Conservation (phyloP, 495 filamentous ascomycete species). For the Aspergillus leporis region DNA sequence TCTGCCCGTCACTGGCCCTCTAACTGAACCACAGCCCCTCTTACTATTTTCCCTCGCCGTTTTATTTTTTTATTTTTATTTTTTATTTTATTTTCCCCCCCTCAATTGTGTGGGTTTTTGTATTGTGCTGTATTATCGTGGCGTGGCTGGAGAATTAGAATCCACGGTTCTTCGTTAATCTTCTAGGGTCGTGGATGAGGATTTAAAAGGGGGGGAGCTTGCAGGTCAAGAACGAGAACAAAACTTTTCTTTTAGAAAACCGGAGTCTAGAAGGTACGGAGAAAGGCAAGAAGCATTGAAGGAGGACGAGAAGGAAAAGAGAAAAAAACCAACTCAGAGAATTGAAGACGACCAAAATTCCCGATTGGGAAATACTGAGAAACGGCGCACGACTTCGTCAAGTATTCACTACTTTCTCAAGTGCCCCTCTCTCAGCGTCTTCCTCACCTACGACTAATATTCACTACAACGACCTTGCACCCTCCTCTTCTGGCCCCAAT, state of each 20-base stretch:
- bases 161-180: neutral
- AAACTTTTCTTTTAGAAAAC: neutral
- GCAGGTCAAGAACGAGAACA: neutral
- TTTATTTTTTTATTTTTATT: slow-evolving; percentile 11
- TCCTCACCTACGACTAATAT: slow-evolving; percentile 1
- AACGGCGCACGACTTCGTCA: slow-evolving; percentile 6
- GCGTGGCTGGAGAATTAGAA: neutral
- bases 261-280: neutral
- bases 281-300: neutral
- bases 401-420: neutral
- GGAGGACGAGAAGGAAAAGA: slow-evolving; percentile 9
- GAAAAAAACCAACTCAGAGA: neutral
- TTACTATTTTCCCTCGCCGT: slow-evolving; percentile 10
- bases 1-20: slow-evolving; percentile 16
- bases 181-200: neutral
- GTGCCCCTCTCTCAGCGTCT: neutral
- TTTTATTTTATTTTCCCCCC: slow-evolving; percentile 5
- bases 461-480: slow-evolving; percentile 3
- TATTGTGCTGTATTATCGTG: neutral
- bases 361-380: slow-evolving; percentile 14
- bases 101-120: neutral
- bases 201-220: neutral
- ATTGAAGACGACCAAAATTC: slow-evolving; percentile 11
- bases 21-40: slow-evolving; percentile 12
- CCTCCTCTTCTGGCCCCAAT: slow-evolving; percentile 10